Conservation (phyloP, 768 basidiomycete species). For the Crassisporium funariophilum region DNA sequence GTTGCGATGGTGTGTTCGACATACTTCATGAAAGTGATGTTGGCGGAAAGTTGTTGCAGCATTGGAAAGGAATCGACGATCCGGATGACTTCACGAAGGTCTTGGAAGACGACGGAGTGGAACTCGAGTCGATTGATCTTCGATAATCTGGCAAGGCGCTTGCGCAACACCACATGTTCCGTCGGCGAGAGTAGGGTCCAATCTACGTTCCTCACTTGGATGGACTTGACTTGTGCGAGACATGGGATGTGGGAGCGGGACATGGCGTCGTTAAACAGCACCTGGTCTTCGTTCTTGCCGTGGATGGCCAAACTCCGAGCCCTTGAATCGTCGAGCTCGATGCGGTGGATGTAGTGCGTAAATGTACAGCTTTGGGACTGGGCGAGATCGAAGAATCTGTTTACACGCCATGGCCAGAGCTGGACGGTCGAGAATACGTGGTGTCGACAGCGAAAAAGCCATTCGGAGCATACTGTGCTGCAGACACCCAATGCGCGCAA, state of each 20-base stretch:
- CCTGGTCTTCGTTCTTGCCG: constrained; percentile 1
- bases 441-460: constrained; percentile 32
- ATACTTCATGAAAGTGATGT: constrained; percentile 30
- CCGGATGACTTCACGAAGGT: constrained; percentile 29
- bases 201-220: constrained; percentile 29
- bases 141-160: constrained; percentile 20
- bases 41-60: constrained; percentile 25
- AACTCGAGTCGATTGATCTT: constrained; percentile 25
- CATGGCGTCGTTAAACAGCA: constrained; percentile 19
- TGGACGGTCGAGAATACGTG: constrained; percentile 33
- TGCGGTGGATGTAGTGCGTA: constrained; percentile 23
- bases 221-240: constrained; percentile 19
- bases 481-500: constrained; percentile 24
- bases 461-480: constrained; percentile 33
- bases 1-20: constrained; percentile 24
- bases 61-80: constrained; percentile 24
- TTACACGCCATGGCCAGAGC: constrained; percentile 30
- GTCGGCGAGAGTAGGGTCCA: constrained; percentile 27
- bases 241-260: constrained; percentile 17
- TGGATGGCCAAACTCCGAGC: not conserved
- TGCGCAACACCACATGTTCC: constrained; percentile 19
- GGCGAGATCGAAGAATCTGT: constrained; percentile 25
- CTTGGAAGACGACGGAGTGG: constrained; percentile 30
- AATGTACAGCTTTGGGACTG: constrained; percentile 25
- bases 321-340: constrained; percentile 27